Evolutionary conservation across 257 asterid genomes (phyloP), one percentile per base, ranked within the genome.

Genomic region (Petunia secreta): DNA sequence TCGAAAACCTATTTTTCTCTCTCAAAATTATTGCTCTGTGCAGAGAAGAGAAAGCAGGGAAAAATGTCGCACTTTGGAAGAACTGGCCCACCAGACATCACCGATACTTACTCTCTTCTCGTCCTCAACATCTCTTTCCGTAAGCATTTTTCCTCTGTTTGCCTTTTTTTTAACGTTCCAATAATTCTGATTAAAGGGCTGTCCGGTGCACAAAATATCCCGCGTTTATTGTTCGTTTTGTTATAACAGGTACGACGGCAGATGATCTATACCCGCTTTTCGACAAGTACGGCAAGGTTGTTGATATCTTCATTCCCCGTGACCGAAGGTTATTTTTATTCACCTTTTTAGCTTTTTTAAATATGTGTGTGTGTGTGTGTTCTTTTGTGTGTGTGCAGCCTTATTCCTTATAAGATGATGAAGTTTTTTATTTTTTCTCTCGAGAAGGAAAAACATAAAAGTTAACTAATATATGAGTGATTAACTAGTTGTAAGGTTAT

Each of bases 251-350:
- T 54, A 92, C 97, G 64, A 85, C 96, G 0, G 97, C 92, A 0
- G 98, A 92, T 82, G 98, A 93, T 75, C 81, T 93, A 88, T 91
- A 85, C 75, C 97, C 96, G 6, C 91, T 90, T 8, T 93, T 93
- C 74, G 95, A 92, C 75, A 92, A 90, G 93, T 91, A 92, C 38
- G 98, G 98, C 0, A 91, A 93, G 78, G 98, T 92, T 11, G 94
- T 93, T 34, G 96, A 92, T 85, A 93, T 93, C 75, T 93, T 92
- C 84, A 93, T 93, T 74, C 98, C 98, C 59, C 84, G 96, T 7
- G 96, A 92, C 88, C 84, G 97, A 74, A 93, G 97, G 98, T 93
- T 80, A 69, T 13, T 48, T 78, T n/a, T 6, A 43, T 34, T 71
- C 34, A 13, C 34, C 44, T 48, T 48, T 71, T 10, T 11, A n/a